Conservation (phyloP, 2,329 filamentous ascomycete genomes). For the Sarocladium brachiariae region DNA sequence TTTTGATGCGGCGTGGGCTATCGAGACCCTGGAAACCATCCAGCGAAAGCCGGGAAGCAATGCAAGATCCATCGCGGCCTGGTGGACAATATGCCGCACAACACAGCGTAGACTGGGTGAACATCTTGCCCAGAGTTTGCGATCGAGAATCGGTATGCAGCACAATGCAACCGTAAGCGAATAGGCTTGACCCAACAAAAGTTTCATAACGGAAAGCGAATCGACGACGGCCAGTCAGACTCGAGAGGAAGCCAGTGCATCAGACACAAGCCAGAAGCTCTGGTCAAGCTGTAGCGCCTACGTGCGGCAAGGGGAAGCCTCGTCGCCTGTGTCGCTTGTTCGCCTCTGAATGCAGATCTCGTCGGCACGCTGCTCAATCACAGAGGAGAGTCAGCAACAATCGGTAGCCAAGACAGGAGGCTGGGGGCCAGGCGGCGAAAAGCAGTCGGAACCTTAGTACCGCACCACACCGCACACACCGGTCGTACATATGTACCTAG, state of each 20-base stretch:
- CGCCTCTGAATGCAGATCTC: constrained; percentile 5
- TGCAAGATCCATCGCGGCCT: constrained; percentile 1
- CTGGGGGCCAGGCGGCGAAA: constrained; percentile 2
- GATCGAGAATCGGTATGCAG: background rate
- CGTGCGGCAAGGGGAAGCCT: background rate
- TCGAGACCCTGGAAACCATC: background rate
- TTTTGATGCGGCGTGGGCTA: background rate
- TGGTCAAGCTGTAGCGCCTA: background rate
- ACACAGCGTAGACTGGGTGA: background rate
- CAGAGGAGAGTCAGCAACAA: background rate
- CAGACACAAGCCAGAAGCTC: background rate
- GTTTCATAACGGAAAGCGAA: background rate
- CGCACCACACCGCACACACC: background rate
- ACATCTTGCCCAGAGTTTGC: background rate
- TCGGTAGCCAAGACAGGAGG: constrained; percentile 1
- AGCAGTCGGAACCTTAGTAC: constrained; percentile 1
- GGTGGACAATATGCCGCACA: background rate
- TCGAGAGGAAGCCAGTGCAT: background rate
- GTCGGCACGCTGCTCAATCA: constrained; percentile 9
- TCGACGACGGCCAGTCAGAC: background rate
- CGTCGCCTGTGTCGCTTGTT: constrained; percentile 9
- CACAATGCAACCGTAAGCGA: background rate
- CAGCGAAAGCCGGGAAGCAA: background rate
- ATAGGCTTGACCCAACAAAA: background rate
- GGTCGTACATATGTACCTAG: background rate